A percentile compares a stretch with the other conserved stretches of the same genome.
These are phyloP conservation scores for Begonia peltatifolia DNA, from an alignment of 306 rosid genomes.

Conservation along the genomic window DNA sequence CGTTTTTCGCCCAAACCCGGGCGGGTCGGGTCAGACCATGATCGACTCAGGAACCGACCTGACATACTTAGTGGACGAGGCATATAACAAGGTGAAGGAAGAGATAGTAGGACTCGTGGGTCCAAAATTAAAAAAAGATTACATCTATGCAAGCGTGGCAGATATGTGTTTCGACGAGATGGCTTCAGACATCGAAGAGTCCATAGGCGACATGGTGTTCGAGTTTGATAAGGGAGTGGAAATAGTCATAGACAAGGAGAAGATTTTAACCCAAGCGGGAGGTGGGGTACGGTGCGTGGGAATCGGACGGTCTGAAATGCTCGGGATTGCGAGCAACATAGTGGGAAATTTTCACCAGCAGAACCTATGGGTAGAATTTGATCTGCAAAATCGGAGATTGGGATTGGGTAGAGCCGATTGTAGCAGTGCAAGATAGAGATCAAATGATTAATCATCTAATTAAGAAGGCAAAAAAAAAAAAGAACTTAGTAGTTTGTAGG, in stretches of 20 bases:
- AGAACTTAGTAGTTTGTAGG: neutral
- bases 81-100: slow-evolving; percentile 41
- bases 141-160: slow-evolving; percentile 37
- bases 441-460: neutral
- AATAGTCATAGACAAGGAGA: slow-evolving; percentile 35
- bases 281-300: slow-evolving; percentile 65
- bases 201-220: slow-evolving; percentile 48
- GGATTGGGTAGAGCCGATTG: slow-evolving; percentile 80
- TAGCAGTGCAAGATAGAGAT: slow-evolving; percentile 19
- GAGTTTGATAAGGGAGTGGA: slow-evolving; percentile 67
- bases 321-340: slow-evolving; percentile 65
- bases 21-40: slow-evolving; percentile 90
- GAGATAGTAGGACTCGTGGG: slow-evolving; percentile 48
- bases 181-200: slow-evolving; percentile 30
- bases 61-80: slow-evolving; percentile 56
- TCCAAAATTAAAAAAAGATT: slow-evolving; percentile 37
- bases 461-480: neutral
- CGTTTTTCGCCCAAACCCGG: slow-evolving; percentile 32
- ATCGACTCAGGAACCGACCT: slow-evolving; percentile 78
- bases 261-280: slow-evolving; percentile 44
- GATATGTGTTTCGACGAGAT: slow-evolving; percentile 62
- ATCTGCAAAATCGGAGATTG: slow-evolving; percentile 35
- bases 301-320: slow-evolving; percentile 55
- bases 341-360: slow-evolving; percentile 77
- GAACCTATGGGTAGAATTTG: slow-evolving; percentile 84